Evolutionary conservation across 805 yeast genomes (phyloP), one percentile per base, ranked within the genome.

Genomic region (Wickerhamomyces xylosicus): DNA sequence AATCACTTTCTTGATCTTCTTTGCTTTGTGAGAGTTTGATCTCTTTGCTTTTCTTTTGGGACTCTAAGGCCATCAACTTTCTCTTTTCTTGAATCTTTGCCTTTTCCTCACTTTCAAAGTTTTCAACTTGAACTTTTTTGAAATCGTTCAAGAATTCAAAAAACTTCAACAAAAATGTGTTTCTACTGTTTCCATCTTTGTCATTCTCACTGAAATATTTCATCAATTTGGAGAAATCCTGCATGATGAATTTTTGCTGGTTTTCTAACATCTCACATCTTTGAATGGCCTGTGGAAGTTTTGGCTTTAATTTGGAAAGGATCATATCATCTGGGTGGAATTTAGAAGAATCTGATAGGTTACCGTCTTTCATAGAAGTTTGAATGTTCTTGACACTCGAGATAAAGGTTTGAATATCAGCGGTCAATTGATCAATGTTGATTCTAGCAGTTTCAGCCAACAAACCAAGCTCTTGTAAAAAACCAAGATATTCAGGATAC

Each of bases 121-220:
- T 92, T 48, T 89, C 95, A 22, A 69, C 64, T 37, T 80, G 80
- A 1, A 90, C 95, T 51, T 73, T 79, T 55, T 81, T 77, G 61
- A 82, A 94, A 51, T 85, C 94, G 31, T 64, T 64, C 2, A 85
- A 73, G 57, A 92, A 92, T 38, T 76, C 73, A n/a, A 82, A 71
- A 59, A 92, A 83, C 56, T 85, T 85, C 44, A 65, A 69, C 54
- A 90, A 85, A 50, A 92, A 90, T 0, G 77, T 62, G 43, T 74
- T 72, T 39, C 80, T 72, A 15, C 89, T 73, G 47, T 68, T 66
- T 31, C 72, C 64, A 57, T 90, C 97, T 8, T 57, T 61, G 1
- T 83, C 69, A 56, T 85, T 94, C 59, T 92, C 98, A n/a, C 97
- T 97, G 55, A 85, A 92, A 49, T 73, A 77, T 45, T 70, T 70